Evolutionary conservation across 148 eudicot species (phyloP).

Genomic region (Diospyros lotus): DNA sequence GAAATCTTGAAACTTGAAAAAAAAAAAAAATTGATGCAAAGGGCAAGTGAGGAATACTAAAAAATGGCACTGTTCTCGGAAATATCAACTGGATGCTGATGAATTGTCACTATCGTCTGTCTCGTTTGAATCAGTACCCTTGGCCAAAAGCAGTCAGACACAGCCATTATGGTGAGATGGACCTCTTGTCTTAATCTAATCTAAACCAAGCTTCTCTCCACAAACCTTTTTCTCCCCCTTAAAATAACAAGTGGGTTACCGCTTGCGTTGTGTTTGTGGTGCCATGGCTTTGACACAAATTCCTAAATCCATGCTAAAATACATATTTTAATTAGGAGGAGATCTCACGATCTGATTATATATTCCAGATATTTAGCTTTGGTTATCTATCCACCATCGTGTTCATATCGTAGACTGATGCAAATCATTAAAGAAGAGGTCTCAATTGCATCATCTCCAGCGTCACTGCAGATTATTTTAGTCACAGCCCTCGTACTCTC

Average conservation of each 20-base stretch:
- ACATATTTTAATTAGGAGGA: background rate
- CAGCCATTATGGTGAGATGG: conserved; percentile 19
- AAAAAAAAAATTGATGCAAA: background rate
- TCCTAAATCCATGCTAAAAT: background rate
- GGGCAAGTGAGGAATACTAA: no score
- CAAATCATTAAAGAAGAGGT: background rate
- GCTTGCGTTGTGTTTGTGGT: no score
- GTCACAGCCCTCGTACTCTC: background rate
- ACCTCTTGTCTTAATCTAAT: conserved; percentile 11
- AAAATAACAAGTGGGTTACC: no score
- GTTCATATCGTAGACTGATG: background rate
- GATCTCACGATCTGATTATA: background rate
- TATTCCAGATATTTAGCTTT: background rate
- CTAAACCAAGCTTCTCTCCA: background rate
- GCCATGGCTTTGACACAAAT: background rate
- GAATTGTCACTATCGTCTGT: conserved; percentile 20
- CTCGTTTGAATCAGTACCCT: conserved; percentile 27
- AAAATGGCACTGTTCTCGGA: conserved; percentile 8
- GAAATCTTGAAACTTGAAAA: background rate
- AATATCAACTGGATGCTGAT: conserved; percentile 21
- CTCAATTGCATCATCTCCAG: background rate
- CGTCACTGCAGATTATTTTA: background rate
- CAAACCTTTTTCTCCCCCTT: no score
- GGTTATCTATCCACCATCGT: background rate
- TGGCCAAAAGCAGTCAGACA: conserved; percentile 19